Evolutionary conservation across 2,329 filamentous ascomycete species (phyloP).

Genomic region (Arthrobotrys musiformis): DNA sequence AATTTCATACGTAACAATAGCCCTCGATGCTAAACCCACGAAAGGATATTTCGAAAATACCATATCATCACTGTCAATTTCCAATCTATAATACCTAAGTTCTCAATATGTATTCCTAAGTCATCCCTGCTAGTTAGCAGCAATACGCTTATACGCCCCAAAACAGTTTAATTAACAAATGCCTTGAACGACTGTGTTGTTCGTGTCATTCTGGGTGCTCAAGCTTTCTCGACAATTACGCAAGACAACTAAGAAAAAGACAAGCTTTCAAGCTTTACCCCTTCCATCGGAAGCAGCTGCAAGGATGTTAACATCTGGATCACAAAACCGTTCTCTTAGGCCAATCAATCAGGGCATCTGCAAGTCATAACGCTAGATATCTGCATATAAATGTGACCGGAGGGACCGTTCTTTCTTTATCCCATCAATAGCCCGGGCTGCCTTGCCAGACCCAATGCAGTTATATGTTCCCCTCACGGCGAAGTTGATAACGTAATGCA

Average conservation of each 20-base stretch:
- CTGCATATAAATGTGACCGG: background rate
- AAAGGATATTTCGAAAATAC: too few species aligned
- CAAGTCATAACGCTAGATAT: too few species aligned
- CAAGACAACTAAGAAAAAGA: background rate
- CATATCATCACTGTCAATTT: too few species aligned
- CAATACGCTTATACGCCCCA: too few species aligned
- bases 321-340: background rate
- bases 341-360: too few species aligned
- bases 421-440: background rate
- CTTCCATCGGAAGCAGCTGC: background rate
- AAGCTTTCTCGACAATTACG: slow-evolving; percentile 8
- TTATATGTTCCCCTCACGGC: background rate
- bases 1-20: too few species aligned
- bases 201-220: background rate
- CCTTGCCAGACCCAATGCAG: slow-evolving; percentile 10
- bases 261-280: background rate
- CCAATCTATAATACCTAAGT: too few species aligned
- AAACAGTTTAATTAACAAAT: too few species aligned
- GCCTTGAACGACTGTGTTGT: background rate
- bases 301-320: background rate
- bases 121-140: too few species aligned
- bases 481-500: slow-evolving; percentile 33
- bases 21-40: too few species aligned
- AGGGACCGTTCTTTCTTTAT: background rate
- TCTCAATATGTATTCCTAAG: too few species aligned